Evolutionary conservation across 176 grass and related monocot species (phyloP).

Genomic region (Carex parvula): DNA sequence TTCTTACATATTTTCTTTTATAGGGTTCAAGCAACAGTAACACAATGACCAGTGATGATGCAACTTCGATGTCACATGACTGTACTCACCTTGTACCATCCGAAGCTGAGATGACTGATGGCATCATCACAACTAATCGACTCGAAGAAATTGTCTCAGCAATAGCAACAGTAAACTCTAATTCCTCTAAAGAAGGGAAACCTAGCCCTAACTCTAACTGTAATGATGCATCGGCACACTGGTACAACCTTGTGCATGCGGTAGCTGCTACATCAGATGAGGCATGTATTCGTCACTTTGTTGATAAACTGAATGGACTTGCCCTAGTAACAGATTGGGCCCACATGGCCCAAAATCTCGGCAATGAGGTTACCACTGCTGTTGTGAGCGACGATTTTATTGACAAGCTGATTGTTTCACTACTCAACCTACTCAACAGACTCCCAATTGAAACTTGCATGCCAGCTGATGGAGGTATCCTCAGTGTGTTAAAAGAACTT

Average conservation of each 20-base stretch:
- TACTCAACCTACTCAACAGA: slow-evolving; percentile 33
- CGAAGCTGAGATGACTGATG: slow-evolving; percentile 18
- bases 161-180: neutral
- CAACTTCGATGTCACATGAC: neutral
- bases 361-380: neutral
- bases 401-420: slow-evolving; percentile 28
- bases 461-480: slow-evolving; percentile 11
- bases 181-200: neutral
- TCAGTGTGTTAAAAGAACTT: slow-evolving; percentile 30
- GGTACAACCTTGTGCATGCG: slow-evolving; percentile 23
- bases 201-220: slow-evolving; percentile 11
- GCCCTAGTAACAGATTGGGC: slow-evolving; percentile 30
- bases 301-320: slow-evolving; percentile 33
- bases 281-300: slow-evolving; percentile 31
- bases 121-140: slow-evolving; percentile 21
- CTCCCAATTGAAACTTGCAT: slow-evolving; percentile 15
- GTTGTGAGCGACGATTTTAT: neutral
- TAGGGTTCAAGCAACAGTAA: slow-evolving; percentile 7
- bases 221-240: slow-evolving; percentile 26
- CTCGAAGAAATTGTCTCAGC: neutral
- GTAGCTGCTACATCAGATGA: slow-evolving; percentile 29
- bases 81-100: slow-evolving; percentile 2
- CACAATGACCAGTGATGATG: neutral
- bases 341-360: neutral
- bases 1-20: slow-evolving; percentile 8